Conservation (phyloP, 768 basidiomycete species). For the Lentinula boryana region DNA sequence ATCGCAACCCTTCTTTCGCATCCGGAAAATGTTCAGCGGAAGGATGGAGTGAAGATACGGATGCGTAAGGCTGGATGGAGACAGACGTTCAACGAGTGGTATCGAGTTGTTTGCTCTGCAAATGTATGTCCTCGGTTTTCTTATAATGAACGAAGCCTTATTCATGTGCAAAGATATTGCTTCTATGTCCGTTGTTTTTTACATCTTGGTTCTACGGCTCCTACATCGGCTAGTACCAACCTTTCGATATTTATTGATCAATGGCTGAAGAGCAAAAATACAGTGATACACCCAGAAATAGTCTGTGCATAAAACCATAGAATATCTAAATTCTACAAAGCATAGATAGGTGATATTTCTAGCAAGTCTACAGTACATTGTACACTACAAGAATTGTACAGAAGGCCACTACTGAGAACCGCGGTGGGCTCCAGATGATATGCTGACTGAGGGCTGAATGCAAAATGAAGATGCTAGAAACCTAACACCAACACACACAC, state of each 20-base stretch:
- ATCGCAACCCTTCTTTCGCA: slow-evolving; percentile 21
- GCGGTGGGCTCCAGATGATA: too few relatives aligned
- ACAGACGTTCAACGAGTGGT: slow-evolving; percentile 22
- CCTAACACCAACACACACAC: too few relatives aligned
- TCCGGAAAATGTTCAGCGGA: slow-evolving; percentile 24
- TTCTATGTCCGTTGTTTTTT: slow-evolving; percentile 26
- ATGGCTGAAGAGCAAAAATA: background rate
- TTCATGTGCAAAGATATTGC: slow-evolving; percentile 16
- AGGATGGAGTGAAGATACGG: slow-evolving; percentile 22
- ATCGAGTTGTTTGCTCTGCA: slow-evolving; percentile 19
- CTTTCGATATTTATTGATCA: background rate
- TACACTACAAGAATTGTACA: too few relatives aligned
- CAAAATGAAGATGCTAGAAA: too few relatives aligned
- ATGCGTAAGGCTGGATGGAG: slow-evolving; percentile 22
- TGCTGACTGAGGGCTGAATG: too few relatives aligned
- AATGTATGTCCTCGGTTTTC: slow-evolving; percentile 11
- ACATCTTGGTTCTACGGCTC: slow-evolving; percentile 28
- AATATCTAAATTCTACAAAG: too few relatives aligned
- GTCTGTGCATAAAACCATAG: too few relatives aligned
- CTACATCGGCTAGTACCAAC: slow-evolving; percentile 17
- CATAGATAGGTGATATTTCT: too few relatives aligned
- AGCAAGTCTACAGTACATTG: too few relatives aligned
- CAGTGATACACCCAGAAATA: too few relatives aligned
- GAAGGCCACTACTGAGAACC: too few relatives aligned
- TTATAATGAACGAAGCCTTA: background rate